A percentile compares a stretch with the other conserved stretches of the same genome.
These are phyloP conservation scores for Magnaporthiopsis poae DNA, from an alignment of 2,329 filamentous ascomycete genomes.

Conservation along the genomic window DNA sequence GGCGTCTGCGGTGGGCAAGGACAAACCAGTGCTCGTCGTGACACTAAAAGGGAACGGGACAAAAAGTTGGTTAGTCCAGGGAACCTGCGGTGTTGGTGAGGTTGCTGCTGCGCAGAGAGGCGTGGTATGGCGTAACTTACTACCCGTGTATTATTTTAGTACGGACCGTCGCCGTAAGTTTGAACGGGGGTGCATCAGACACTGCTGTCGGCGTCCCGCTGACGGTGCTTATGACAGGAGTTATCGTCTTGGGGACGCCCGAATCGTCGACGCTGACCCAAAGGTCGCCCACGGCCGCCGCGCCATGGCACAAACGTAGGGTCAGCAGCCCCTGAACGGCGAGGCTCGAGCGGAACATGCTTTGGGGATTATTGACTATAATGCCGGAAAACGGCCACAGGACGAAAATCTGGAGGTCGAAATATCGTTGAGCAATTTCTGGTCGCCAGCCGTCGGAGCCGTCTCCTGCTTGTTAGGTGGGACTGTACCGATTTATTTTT, in stretches of 20 bases:
- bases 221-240: conserved; percentile 37
- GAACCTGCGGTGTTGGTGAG: not conserved
- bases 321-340: not conserved
- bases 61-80: not conserved
- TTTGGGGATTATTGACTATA: not conserved
- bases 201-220: conserved; percentile 34
- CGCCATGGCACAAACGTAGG: not conserved
- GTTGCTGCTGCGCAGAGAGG: conserved; percentile 14
- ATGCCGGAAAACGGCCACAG: too few relatives aligned
- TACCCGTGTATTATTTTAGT: conserved; percentile 23
- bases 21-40: conserved; percentile 8
- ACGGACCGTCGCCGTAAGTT: conserved; percentile 28
- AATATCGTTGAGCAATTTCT: too few relatives aligned
- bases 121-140: conserved; percentile 12
- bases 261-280: conserved; percentile 44
- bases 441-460: not conserved
- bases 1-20: conserved; percentile 35
- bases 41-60: not conserved
- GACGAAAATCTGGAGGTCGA: not conserved
- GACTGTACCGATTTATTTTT: not conserved
- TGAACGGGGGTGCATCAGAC: conserved; percentile 27
- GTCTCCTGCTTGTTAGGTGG: not conserved
- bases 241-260: conserved; percentile 38
- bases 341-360: not conserved
- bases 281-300: not conserved